Conservation (phyloP, 2,329 filamentous ascomycete genomes). For the Aspergillus quadricinctus region DNA sequence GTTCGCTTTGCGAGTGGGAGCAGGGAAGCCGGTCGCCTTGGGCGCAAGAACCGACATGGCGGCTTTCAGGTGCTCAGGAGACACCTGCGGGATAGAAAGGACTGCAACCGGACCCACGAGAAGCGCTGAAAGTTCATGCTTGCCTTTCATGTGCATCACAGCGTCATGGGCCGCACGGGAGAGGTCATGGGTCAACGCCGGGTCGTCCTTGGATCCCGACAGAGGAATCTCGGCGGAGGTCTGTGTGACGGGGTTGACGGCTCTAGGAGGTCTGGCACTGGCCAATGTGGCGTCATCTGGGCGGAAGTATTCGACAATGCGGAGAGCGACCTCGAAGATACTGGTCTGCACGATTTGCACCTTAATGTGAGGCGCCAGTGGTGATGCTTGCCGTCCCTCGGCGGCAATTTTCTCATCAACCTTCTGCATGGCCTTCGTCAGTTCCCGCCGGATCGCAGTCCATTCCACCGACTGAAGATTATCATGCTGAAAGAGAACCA, state of each 20-base stretch:
- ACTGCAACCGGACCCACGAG: slow-evolving; percentile 77
- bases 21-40: slow-evolving; percentile 66
- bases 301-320: slow-evolving; percentile 80
- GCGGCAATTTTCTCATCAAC: slow-evolving; percentile 65
- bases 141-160: slow-evolving; percentile 47
- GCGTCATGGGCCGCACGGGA: slow-evolving; percentile 52
- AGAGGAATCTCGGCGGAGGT: slow-evolving; percentile 28
- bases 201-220: slow-evolving; percentile 32
- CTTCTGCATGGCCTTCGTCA: slow-evolving; percentile 57
- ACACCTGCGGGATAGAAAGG: slow-evolving; percentile 75
- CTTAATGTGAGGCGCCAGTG: slow-evolving; percentile 60
- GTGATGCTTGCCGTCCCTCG: slow-evolving; percentile 38
- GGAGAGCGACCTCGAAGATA: slow-evolving; percentile 81
- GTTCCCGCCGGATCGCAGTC: slow-evolving; percentile 66
- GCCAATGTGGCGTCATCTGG: slow-evolving; percentile 35
- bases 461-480: slow-evolving; percentile 72
- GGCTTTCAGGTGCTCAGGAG: slow-evolving; percentile 76
- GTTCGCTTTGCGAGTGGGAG: slow-evolving; percentile 69
- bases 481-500: slow-evolving; percentile 82
- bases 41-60: slow-evolving; percentile 76
- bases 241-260: slow-evolving; percentile 27
- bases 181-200: slow-evolving; percentile 54
- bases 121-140: slow-evolving; percentile 66
- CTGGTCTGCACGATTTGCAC: slow-evolving; percentile 82
- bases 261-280: slow-evolving; percentile 17